phyloP scores from a whole-genome alignment of 768 basidiomycete species.

The Candolleomyces eurysporus region DNA sequence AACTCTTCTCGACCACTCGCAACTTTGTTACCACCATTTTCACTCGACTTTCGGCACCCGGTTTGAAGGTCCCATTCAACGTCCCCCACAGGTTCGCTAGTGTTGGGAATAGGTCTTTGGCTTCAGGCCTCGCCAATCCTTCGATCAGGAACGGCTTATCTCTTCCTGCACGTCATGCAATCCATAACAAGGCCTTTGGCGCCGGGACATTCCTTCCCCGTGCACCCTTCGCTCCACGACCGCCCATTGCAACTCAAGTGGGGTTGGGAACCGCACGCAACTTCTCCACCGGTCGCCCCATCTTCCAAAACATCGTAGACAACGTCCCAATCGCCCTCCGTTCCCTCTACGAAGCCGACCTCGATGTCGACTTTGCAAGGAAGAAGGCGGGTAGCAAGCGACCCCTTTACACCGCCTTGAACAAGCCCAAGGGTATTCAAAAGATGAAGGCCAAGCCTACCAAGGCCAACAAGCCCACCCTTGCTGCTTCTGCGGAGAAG shows the following conservation, averaged over 20 bases:
- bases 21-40: constrained; percentile 56
- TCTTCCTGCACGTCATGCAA: constrained; percentile 48
- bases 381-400: constrained; percentile 3
- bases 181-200: constrained; percentile 40
- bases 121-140: constrained; percentile 17
- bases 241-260: constrained; percentile 52
- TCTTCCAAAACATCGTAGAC: constrained; percentile 78
- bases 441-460: constrained; percentile 15
- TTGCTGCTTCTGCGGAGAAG: constrained; percentile 15
- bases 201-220: constrained; percentile 53
- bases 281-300: constrained; percentile 69
- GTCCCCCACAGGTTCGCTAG: constrained; percentile 24
- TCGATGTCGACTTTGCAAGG: constrained; percentile 27
- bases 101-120: constrained; percentile 29
- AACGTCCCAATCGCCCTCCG: constrained; percentile 78
- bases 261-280: constrained; percentile 76
- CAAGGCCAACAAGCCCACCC: background rate
- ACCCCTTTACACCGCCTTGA: constrained; percentile 5
- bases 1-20: constrained; percentile 51
- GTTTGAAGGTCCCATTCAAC: constrained; percentile 33
- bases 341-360: constrained; percentile 70
- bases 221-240: constrained; percentile 39
- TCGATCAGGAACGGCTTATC: constrained; percentile 58
- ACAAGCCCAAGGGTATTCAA: constrained; percentile 4
- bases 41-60: constrained; percentile 56